A percentile compares a stretch with the other conserved stretches of the same genome.
phyloP scores from a whole-genome alignment of 2,329 filamentous ascomycete species.

The Rutstroemia sp. region DNA sequence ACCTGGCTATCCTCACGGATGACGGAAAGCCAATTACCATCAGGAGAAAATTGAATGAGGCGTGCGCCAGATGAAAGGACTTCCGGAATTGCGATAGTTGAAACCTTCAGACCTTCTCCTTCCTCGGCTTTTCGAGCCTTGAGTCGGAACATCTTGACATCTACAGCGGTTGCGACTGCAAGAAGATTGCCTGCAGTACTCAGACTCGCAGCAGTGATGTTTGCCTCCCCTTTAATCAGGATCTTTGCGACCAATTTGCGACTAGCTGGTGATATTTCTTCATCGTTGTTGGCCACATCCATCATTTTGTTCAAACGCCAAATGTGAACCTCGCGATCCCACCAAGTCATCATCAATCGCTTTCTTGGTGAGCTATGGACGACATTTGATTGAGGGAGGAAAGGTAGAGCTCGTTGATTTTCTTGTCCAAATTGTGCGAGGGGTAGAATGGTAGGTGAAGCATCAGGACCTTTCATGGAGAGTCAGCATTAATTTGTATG shows the following conservation, averaged over 20 bases:
- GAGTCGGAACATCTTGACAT: conserved; percentile 72
- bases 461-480: conserved; percentile 64
- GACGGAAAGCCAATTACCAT: conserved; percentile 62
- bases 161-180: conserved; percentile 65
- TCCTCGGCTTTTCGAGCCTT: conserved; percentile 42
- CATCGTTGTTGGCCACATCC: conserved; percentile 23
- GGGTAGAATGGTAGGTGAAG: conserved; percentile 73
- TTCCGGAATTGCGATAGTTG: conserved; percentile 59
- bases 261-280: conserved; percentile 37
- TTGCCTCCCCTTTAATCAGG: conserved; percentile 66
- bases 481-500: conserved; percentile 21
- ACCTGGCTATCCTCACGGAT: conserved; percentile 55
- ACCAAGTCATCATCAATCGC: conserved; percentile 82
- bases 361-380: conserved; percentile 65
- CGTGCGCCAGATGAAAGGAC: conserved; percentile 59
- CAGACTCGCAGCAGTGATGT: conserved; percentile 69
- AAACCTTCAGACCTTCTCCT: conserved; percentile 58
- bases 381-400: conserved; percentile 71
- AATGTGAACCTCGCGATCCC: conserved; percentile 79
- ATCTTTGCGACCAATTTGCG: conserved; percentile 64
- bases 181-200: conserved; percentile 66
- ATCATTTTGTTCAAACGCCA: conserved; percentile 51
- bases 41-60: conserved; percentile 60
- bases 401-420: conserved; percentile 74
- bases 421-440: conserved; percentile 71